Percentiles rank a stretch among this genome's conserved stretches.
Evolutionary conservation across 352 stramenopile genomes (phyloP).

Genomic region (Plasmopara viticola): DNA sequence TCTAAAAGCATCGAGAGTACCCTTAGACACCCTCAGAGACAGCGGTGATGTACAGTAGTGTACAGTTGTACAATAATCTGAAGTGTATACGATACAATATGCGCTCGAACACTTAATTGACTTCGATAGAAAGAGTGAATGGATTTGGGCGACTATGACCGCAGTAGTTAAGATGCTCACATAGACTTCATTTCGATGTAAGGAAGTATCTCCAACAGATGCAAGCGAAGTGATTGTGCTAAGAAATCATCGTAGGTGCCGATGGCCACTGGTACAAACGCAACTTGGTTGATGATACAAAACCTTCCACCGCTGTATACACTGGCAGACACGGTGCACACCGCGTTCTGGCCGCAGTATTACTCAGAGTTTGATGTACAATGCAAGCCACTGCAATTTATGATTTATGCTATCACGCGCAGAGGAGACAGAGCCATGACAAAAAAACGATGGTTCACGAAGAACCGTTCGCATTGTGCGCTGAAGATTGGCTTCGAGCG

Average conservation of each 20-base stretch:
- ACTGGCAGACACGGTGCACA: conserved; percentile 20
- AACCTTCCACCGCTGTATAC: conserved; percentile 42
- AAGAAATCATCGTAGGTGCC: conserved; percentile 34
- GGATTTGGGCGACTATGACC: conserved; percentile 27
- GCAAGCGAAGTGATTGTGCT: conserved; percentile 28
- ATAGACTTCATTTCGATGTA: conserved; percentile 32
- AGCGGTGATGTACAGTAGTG: too few species aligned
- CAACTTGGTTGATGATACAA: conserved; percentile 27
- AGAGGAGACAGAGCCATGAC: too few species aligned
- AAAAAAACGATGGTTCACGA: too few species aligned
- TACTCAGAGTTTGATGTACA: conserved; percentile 25
- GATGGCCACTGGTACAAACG: conserved; percentile 5
- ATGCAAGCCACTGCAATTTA: conserved; percentile 34
- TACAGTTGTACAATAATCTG: too few species aligned
- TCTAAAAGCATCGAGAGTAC: too few species aligned
- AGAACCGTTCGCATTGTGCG: conserved; percentile 27
- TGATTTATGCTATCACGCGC: too few species aligned
- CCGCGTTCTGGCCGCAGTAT: conserved; percentile 23
- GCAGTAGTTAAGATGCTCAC: conserved; percentile 30
- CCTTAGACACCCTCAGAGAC: too few species aligned
- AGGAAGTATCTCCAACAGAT: conserved; percentile 18
- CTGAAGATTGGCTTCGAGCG: conserved; percentile 27
- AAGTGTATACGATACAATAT: too few species aligned
- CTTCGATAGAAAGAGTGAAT: conserved; percentile 4
- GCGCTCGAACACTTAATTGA: conserved; percentile 11